Percentiles rank a stretch among this genome's conserved stretches.
phyloP scores from a whole-genome alignment of 768 basidiomycete genomes.

The Rhodotorula kratochvilovae region DNA sequence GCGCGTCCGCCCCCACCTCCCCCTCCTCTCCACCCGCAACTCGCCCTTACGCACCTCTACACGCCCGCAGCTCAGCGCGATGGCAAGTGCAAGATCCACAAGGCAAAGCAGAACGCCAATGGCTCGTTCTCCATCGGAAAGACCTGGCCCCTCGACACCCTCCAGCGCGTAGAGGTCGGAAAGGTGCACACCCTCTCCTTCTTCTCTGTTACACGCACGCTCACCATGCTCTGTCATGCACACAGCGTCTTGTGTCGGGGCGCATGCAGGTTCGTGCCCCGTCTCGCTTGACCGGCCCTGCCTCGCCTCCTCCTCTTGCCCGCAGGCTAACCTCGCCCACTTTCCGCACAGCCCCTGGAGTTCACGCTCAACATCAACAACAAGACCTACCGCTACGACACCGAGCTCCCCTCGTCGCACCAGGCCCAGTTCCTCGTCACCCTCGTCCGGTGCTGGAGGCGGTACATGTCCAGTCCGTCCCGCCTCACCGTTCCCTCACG shows the following conservation, averaged over 20 bases:
- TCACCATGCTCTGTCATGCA: too few relatives aligned
- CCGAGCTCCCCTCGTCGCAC: conserved; percentile 31
- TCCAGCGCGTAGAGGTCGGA: conserved; percentile 70
- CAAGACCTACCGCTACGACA: conserved; percentile 40
- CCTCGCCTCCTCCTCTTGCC: background rate
- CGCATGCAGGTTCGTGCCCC: conserved; percentile 43
- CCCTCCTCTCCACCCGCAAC: background rate
- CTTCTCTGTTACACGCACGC: background rate
- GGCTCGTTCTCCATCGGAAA: conserved; percentile 94
- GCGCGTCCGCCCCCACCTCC: conserved; percentile 3
- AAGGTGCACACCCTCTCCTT: conserved; percentile 53
- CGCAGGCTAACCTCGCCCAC: background rate
- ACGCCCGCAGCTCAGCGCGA: conserved; percentile 59
- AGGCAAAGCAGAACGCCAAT: conserved; percentile 92
- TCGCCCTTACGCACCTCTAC: background rate
- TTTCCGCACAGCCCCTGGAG: conserved; percentile 35
- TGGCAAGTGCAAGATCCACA: conserved; percentile 71
- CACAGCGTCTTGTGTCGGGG: conserved; percentile 1
- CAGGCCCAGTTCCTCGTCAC: conserved; percentile 39
- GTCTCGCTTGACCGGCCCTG: background rate
- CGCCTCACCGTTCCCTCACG: background rate
- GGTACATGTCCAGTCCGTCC: conserved; percentile 22
- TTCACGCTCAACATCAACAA: conserved; percentile 25
- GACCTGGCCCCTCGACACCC: conserved; percentile 82
- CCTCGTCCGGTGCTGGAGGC: conserved; percentile 36